These are phyloP conservation scores for Lichina pygmaea DNA, from an alignment of 495 filamentous ascomycete species.

Conservation along the genomic window DNA sequence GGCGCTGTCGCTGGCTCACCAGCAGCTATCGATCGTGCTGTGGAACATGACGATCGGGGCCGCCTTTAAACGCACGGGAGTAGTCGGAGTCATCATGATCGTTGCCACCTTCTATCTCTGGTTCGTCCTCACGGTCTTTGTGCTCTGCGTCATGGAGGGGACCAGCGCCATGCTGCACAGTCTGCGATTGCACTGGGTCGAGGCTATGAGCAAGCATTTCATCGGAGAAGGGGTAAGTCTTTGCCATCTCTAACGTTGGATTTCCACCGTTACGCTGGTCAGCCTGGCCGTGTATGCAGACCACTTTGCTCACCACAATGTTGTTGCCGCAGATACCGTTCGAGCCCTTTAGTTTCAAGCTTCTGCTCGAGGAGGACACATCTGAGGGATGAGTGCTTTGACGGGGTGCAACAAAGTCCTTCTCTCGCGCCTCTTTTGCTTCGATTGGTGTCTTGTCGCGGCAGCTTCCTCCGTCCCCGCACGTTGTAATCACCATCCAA, in stretches of 20 bases:
- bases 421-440: too few species aligned
- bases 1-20: conserved; percentile 91
- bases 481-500: too few species aligned
- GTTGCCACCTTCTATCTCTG: conserved; percentile 61
- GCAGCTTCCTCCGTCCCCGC: too few species aligned
- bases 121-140: conserved; percentile 59
- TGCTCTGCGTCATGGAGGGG: conserved; percentile 64
- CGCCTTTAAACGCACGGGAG: conserved; percentile 37
- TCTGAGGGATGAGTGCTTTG: neutral
- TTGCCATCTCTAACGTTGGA: neutral
- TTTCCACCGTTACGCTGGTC: neutral
- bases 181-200: conserved; percentile 91
- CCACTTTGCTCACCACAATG: neutral
- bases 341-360: conserved; percentile 74
- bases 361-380: conserved; percentile 57
- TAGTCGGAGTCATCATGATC: conserved; percentile 47
- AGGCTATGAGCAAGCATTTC: conserved; percentile 99
- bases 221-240: conserved; percentile 49
- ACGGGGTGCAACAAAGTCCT: too few species aligned
- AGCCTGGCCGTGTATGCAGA: neutral
- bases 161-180: conserved; percentile 83
- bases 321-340: conserved; percentile 31
- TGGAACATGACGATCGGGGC: conserved; percentile 84
- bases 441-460: too few species aligned
- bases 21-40: conserved; percentile 85